Evolutionary conservation across 2,329 filamentous ascomycete species (phyloP).

Genomic region (Botryotinia calthae): DNA sequence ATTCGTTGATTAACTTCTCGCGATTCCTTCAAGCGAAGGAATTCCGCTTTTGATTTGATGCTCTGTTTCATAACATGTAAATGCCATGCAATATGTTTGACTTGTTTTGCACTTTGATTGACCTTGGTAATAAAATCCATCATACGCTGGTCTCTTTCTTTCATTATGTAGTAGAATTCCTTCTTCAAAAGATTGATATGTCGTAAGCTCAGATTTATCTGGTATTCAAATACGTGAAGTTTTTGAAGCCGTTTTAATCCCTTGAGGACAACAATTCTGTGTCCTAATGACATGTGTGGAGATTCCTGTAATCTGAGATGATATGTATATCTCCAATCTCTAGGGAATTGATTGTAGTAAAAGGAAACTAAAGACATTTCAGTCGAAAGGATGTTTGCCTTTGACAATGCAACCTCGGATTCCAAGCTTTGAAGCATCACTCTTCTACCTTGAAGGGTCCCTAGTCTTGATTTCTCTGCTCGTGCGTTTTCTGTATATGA

Average conservation of each 20-base stretch:
- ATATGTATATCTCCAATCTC: constrained; percentile 16
- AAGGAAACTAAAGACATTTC: constrained; percentile 10
- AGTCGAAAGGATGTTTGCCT: background rate
- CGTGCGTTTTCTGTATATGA: constrained; percentile 4
- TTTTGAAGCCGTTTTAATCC: constrained; percentile 1
- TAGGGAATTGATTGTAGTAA: constrained; percentile 1
- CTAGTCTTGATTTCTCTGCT: background rate
- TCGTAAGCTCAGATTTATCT: background rate
- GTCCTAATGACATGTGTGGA: constrained; percentile 6
- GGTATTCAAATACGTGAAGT: constrained; percentile 3
- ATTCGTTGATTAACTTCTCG: background rate
- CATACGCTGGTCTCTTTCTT: background rate
- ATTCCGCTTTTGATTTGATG: background rate
- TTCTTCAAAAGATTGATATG: background rate
- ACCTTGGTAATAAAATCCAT: background rate
- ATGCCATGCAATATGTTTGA: background rate
- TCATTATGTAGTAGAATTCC: background rate
- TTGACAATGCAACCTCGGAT: constrained; percentile 1
- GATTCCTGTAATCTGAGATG: background rate
- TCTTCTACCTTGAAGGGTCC: constrained; percentile 4
- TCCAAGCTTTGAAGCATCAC: constrained; percentile 15
- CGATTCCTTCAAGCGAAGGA: background rate
- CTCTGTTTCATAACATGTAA: background rate
- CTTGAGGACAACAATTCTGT: constrained; percentile 7
- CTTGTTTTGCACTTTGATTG: background rate